A percentile compares a stretch with the other conserved stretches of the same genome.
Conservation (phyloP, 768 basidiomycete genomes). For the Serpula lacrymans region DNA sequence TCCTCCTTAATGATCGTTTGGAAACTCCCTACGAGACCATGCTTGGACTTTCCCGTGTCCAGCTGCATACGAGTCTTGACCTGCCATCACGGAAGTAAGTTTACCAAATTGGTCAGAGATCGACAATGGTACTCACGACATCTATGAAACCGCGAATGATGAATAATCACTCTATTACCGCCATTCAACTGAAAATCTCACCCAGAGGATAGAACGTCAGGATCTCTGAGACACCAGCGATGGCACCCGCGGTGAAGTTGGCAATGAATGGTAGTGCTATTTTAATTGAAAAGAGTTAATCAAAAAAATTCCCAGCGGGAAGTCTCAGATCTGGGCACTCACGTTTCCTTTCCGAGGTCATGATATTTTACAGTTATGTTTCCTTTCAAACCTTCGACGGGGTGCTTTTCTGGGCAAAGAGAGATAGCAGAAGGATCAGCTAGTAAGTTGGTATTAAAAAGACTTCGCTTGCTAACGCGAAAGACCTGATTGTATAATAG, state of each 20-base stretch:
- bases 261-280: conserved; percentile 81
- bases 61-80: conserved; percentile 99
- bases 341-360: conserved; percentile 31
- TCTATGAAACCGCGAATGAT: conserved; percentile 41
- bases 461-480: too few species aligned
- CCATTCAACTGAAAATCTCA: conserved; percentile 32
- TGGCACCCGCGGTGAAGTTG: conserved; percentile 93
- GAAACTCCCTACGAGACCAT: conserved; percentile 83
- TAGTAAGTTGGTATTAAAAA: too few species aligned
- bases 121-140: conserved; percentile 61
- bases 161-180: conserved; percentile 5
- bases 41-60: conserved; percentile 73
- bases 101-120: conserved; percentile 4
- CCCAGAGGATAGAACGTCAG: conserved; percentile 88
- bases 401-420: too few species aligned
- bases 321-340: conserved; percentile 5
- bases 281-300: conserved; percentile 9
- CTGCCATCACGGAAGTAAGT: conserved; percentile 34
- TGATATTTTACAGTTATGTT: too few species aligned
- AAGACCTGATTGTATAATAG: too few species aligned
- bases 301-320: conserved; percentile 3
- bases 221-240: conserved; percentile 87
- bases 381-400: too few species aligned
- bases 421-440: too few species aligned
- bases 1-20: conserved; percentile 81